These are phyloP conservation scores for Astrocystis sublimbata DNA, from an alignment of 495 filamentous ascomycete species.

Conservation along the genomic window DNA sequence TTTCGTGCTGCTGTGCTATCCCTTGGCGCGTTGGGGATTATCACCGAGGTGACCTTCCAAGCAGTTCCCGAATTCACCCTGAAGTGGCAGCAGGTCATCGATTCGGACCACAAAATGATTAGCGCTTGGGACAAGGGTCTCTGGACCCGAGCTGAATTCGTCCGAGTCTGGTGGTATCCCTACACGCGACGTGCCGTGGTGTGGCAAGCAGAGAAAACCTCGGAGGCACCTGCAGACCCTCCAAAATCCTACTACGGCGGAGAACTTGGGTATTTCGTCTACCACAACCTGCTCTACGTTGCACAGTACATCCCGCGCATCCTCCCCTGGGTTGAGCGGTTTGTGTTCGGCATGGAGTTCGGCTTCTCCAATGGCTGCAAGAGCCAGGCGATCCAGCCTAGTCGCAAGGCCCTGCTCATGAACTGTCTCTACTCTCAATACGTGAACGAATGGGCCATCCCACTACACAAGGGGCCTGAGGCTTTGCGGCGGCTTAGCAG, in stretches of 20 bases:
- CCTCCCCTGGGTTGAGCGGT: constrained; percentile 85
- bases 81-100: constrained; percentile 80
- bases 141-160: constrained; percentile 85
- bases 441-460: constrained; percentile 97
- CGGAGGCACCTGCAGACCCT: constrained; percentile 42
- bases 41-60: constrained; percentile 83
- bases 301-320: constrained; percentile 76
- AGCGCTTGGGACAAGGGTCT: constrained; percentile 69
- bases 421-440: constrained; percentile 96
- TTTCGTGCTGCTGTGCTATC: constrained; percentile 88
- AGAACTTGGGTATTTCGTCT: constrained; percentile 77
- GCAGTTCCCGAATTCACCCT: constrained; percentile 76
- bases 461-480: constrained; percentile 84
- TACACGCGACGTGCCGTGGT: constrained; percentile 83
- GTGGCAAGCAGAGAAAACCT: constrained; percentile 80
- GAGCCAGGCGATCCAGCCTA: constrained; percentile 74
- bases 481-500: constrained; percentile 78
- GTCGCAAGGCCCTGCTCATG: constrained; percentile 80
- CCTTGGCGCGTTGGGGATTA: constrained; percentile 85
- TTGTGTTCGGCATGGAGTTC: constrained; percentile 94
- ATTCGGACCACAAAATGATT: constrained; percentile 65
- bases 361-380: constrained; percentile 71
- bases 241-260: constrained; percentile 73
- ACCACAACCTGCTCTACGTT: constrained; percentile 82
- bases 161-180: constrained; percentile 96